Conservation (phyloP, 2,329 filamentous ascomycete genomes). For the Hypomyces rosellus region DNA sequence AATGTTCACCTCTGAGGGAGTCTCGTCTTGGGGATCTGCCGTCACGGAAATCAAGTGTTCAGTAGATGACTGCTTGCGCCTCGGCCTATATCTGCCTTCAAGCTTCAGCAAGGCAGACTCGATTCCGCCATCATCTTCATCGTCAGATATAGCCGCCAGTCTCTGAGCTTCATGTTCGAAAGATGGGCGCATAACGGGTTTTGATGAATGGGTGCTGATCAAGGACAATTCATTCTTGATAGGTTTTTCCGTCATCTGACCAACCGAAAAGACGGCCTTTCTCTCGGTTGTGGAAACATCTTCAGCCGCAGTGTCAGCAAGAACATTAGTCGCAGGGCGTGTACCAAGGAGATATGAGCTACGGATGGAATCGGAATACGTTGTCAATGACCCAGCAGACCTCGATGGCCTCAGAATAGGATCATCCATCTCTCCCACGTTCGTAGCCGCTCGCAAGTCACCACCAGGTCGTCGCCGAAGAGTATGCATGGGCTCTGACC, state of each 20-base stretch:
- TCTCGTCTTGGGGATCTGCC: neutral
- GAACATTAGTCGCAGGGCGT: slow-evolving; percentile 14
- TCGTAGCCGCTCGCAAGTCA: slow-evolving; percentile 62
- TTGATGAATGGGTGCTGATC: slow-evolving; percentile 57
- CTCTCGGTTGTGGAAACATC: neutral
- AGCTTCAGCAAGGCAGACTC: slow-evolving; percentile 90
- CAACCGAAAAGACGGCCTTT: slow-evolving; percentile 45
- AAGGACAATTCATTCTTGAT: slow-evolving; percentile 44
- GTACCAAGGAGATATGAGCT: slow-evolving; percentile 50
- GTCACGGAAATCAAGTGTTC: neutral
- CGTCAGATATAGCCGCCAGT: slow-evolving; percentile 82
- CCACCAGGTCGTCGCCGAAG: slow-evolving; percentile 69
- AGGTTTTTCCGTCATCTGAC: slow-evolving; percentile 48
- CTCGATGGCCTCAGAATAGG: slow-evolving; percentile 44
- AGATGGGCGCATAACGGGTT: slow-evolving; percentile 60
- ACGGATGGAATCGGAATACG: slow-evolving; percentile 53
- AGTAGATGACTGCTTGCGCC: slow-evolving; percentile 12
- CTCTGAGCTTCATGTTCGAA: slow-evolving; percentile 86
- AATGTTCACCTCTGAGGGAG: neutral
- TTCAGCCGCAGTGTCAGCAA: neutral
- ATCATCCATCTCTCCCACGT: slow-evolving; percentile 55
- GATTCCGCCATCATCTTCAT: slow-evolving; percentile 72
- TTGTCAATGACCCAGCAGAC: slow-evolving; percentile 54
- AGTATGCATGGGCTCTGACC: slow-evolving; percentile 52
- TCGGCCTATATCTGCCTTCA: slow-evolving; percentile 74